Evolutionary conservation across 768 basidiomycete genomes (phyloP), one percentile per base, ranked within the genome.

Genomic region (Phlegmacium glaucopus): DNA sequence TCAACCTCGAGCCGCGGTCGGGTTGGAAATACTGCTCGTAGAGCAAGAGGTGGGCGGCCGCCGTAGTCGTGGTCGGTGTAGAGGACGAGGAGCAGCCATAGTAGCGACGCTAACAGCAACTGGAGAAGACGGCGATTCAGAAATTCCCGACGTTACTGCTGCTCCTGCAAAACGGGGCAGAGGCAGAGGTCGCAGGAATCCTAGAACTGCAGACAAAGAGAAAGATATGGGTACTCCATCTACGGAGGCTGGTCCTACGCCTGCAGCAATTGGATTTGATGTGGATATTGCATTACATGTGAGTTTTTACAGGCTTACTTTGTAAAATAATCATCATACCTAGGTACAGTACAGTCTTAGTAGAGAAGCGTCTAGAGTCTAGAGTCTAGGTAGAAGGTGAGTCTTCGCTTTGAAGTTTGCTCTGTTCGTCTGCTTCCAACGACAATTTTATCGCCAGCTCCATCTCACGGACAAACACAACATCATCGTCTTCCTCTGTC

Each of bases 291-390:
- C 29, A 51, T 29, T 27, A 35, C 16, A 29, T 38, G 44, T 50
- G 36, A 27, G 42, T 18, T 26, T 22, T 35, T 41, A 41, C 38
- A 15, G 49, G 42, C 27, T 28, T 37, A 12, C 64, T 49, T 40
- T 74, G 51, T 22, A 78, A 54, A 81, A 75, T 57, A 76, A 73
- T 11, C 76, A 61, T 10, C 78, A 64, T 9, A n/a, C n/a, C n/a
- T n/a, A n/a, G n/a, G n/a, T n/a, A n/a, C n/a, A n/a, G n/a, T n/a
- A n/a, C n/a, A n/a, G n/a, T n/a, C n/a, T n/a, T n/a, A n/a, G n/a
- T n/a, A n/a, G n/a, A n/a, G n/a, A n/a, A n/a, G n/a, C n/a, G n/a
- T n/a, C n/a, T n/a, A n/a, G n/a, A n/a, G n/a, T n/a, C n/a, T n/a
- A 22, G 22, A 22, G 22, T 22, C 22, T 22, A 22, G 22, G 22